phyloP scores from a whole-genome alignment of 2,329 filamentous ascomycete genomes.

The Pestalotiopsis sp. region DNA sequence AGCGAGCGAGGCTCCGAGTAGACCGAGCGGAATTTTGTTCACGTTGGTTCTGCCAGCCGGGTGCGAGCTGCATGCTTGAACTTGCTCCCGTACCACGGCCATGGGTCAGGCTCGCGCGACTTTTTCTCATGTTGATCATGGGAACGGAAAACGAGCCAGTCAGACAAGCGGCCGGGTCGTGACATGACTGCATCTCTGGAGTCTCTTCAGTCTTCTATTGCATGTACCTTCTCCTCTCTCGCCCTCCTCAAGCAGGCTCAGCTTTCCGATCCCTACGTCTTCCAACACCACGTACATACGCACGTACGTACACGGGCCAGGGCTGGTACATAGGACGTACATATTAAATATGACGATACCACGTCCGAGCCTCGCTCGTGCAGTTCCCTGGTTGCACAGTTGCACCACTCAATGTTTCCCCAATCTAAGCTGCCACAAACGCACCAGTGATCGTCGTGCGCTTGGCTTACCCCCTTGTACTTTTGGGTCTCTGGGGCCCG shows the following conservation, averaged over 20 bases:
- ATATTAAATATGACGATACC: slow-evolving; percentile 1
- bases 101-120: not conserved
- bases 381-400: slow-evolving; percentile 7
- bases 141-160: slow-evolving; percentile 1
- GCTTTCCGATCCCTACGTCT: not conserved
- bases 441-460: slow-evolving; percentile 15
- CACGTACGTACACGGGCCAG: not conserved
- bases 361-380: slow-evolving; percentile 6
- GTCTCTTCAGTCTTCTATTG: not conserved
- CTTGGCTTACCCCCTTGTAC: slow-evolving; percentile 9
- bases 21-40: not conserved
- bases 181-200: slow-evolving; percentile 3
- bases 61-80: not conserved
- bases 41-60: not conserved
- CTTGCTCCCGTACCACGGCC: not conserved
- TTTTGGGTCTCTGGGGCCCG: not conserved
- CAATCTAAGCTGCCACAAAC: slow-evolving; percentile 16
- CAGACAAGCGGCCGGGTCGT: not conserved
- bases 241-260: not conserved
- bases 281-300: not conserved
- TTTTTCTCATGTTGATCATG: slow-evolving; percentile 7
- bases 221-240: not conserved
- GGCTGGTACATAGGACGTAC: not conserved
- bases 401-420: slow-evolving; percentile 10
- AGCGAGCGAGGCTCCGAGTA: not conserved